phyloP scores from a whole-genome alignment of 192 early-diverging fungal species.

The Backusella sp. region DNA sequence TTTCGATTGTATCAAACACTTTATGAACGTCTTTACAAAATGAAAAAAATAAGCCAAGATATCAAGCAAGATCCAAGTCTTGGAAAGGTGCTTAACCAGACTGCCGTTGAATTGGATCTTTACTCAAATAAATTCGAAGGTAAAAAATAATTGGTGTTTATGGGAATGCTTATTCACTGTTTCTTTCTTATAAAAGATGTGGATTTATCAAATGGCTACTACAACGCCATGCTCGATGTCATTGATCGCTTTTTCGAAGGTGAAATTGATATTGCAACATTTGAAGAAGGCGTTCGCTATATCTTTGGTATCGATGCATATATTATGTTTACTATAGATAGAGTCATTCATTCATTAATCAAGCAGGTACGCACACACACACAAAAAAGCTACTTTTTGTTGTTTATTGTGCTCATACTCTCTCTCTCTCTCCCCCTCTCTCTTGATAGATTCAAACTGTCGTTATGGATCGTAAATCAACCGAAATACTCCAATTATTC shows the following conservation, averaged over 20 bases:
- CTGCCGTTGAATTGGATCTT: slow-evolving; percentile 2
- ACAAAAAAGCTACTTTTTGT: not conserved
- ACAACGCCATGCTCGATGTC: slow-evolving; percentile 70
- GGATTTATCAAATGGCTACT: slow-evolving; percentile 65
- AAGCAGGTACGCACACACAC: slow-evolving; percentile 61
- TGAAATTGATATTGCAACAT: slow-evolving; percentile 72
- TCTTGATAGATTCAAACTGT: slow-evolving; percentile 41
- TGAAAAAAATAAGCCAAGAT: not conserved
- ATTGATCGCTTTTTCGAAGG: slow-evolving; percentile 75
- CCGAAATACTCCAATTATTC: slow-evolving; percentile 66
- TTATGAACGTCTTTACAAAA: not conserved
- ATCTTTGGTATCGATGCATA: slow-evolving; percentile 91
- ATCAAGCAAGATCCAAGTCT: slow-evolving; percentile 15
- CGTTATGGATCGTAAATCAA: slow-evolving; percentile 58
- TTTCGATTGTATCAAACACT: slow-evolving; percentile 82
- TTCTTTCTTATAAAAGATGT: slow-evolving; percentile 24
- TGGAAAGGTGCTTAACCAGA: not conserved
- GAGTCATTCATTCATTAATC: slow-evolving; percentile 71
- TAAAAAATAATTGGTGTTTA: not conserved
- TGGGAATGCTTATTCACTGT: not conserved
- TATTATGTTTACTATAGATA: slow-evolving; percentile 85
- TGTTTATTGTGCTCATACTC: not conserved
- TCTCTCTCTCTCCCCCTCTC: not conserved
- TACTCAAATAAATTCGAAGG: slow-evolving; percentile 1
- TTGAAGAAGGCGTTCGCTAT: slow-evolving; percentile 84